phyloP scores from a whole-genome alignment of 768 basidiomycete genomes.

The Rubroboletus pulcherrimus region DNA sequence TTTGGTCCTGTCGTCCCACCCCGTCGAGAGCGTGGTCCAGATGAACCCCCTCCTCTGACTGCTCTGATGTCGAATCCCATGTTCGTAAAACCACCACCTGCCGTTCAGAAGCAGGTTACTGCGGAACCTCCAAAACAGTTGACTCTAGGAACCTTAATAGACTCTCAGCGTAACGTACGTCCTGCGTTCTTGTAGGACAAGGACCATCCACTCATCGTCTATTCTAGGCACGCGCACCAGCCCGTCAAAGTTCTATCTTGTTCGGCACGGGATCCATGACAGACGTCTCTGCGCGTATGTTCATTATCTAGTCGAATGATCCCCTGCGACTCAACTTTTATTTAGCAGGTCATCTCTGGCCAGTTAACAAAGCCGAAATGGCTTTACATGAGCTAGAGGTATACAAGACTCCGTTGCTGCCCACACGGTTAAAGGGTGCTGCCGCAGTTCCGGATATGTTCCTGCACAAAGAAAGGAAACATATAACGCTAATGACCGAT shows the following conservation, averaged over 20 bases:
- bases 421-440: slow-evolving; percentile 48
- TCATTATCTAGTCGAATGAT: not conserved
- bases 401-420: slow-evolving; percentile 75
- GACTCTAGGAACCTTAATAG: slow-evolving; percentile 58
- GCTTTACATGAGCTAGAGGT: slow-evolving; percentile 70
- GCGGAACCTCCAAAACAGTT: slow-evolving; percentile 32
- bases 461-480: slow-evolving; percentile 44
- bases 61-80: slow-evolving; percentile 60
- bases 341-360: slow-evolving; percentile 28
- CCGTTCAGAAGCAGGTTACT: slow-evolving; percentile 21
- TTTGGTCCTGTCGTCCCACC: slow-evolving; percentile 42
- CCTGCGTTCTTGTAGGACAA: not conserved
- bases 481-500: slow-evolving; percentile 56
- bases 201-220: slow-evolving; percentile 1
- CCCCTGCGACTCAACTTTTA: slow-evolving; percentile 14
- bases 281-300: slow-evolving; percentile 34
- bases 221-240: slow-evolving; percentile 45
- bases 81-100: slow-evolving; percentile 60
- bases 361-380: slow-evolving; percentile 55
- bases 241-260: slow-evolving; percentile 50
- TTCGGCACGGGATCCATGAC: slow-evolving; percentile 39
- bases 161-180: slow-evolving; percentile 55
- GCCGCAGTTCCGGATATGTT: slow-evolving; percentile 59
- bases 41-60: slow-evolving; percentile 68
- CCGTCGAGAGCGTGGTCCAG: slow-evolving; percentile 45